phyloP scores from a whole-genome alignment of 2,329 filamentous ascomycete genomes.

The Paraconiothyrium brasiliense region DNA sequence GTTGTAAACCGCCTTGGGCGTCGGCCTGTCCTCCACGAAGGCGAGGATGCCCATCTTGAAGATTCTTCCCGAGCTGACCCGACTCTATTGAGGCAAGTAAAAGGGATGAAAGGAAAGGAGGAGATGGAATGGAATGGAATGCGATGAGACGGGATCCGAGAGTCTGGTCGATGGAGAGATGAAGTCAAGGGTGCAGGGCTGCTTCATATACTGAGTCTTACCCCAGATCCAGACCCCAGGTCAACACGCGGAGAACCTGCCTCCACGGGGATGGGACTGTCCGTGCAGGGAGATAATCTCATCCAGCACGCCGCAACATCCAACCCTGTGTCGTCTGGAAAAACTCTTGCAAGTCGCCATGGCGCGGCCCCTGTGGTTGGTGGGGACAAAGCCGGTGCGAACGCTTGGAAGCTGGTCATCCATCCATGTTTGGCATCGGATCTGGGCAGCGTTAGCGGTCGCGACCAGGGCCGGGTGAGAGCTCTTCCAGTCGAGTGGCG shows the following conservation, averaged over 20 bases:
- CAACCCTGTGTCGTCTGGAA: conserved; percentile 7
- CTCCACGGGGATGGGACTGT: conserved; percentile 7
- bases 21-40: conserved; percentile 57
- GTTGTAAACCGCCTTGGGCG: conserved; percentile 67
- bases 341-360: conserved; percentile 1
- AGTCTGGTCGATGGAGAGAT: conserved; percentile 11
- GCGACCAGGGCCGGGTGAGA: conserved; percentile 6
- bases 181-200: conserved; percentile 11
- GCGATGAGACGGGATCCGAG: conserved; percentile 1
- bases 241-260: conserved; percentile 10
- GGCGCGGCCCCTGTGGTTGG: background rate
- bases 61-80: background rate
- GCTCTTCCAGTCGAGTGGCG: conserved; percentile 6
- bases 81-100: background rate
- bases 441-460: background rate
- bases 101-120: background rate
- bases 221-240: conserved; percentile 14
- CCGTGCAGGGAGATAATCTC: conserved; percentile 5
- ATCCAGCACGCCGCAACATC: background rate
- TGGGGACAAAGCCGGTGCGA: background rate
- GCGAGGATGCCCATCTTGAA: conserved; percentile 46
- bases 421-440: conserved; percentile 1
- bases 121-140: conserved; percentile 3
- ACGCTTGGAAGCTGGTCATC: background rate
- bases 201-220: conserved; percentile 23